Evolutionary conservation across 2,329 filamentous ascomycete genomes (phyloP).

Genomic region (Elsinoe fawcettii): DNA sequence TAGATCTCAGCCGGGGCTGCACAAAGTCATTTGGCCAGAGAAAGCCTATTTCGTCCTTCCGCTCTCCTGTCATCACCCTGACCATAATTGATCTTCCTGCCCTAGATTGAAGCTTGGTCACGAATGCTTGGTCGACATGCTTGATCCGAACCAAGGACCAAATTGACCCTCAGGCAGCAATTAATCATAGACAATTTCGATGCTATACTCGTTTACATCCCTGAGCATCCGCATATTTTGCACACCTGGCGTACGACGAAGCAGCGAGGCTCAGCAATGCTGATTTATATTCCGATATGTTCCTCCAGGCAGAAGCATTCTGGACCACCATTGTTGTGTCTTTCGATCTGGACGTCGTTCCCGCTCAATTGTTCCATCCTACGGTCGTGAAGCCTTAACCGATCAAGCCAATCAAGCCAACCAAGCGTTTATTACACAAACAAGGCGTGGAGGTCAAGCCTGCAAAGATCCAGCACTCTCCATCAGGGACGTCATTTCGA

Average conservation of each 20-base stretch:
- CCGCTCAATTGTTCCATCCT: too few species aligned
- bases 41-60: background rate
- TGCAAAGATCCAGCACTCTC: too few species aligned
- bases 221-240: background rate
- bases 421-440: too few species aligned
- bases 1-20: background rate
- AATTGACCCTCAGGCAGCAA: background rate
- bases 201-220: background rate
- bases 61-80: background rate
- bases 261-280: background rate
- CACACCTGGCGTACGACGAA: background rate
- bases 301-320: background rate
- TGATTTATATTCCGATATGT: background rate
- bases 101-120: background rate
- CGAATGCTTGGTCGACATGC: background rate
- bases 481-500: too few species aligned
- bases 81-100: background rate
- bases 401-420: too few species aligned
- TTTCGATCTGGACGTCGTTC: background rate
- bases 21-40: background rate
- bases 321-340: background rate
- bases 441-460: too few species aligned
- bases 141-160: background rate
- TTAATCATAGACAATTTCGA: background rate
- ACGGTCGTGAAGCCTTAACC: too few species aligned